A percentile compares a stretch with the other conserved stretches of the same genome.
Conservation (phyloP, 768 basidiomycete species). For the Mrakia blollopis region DNA sequence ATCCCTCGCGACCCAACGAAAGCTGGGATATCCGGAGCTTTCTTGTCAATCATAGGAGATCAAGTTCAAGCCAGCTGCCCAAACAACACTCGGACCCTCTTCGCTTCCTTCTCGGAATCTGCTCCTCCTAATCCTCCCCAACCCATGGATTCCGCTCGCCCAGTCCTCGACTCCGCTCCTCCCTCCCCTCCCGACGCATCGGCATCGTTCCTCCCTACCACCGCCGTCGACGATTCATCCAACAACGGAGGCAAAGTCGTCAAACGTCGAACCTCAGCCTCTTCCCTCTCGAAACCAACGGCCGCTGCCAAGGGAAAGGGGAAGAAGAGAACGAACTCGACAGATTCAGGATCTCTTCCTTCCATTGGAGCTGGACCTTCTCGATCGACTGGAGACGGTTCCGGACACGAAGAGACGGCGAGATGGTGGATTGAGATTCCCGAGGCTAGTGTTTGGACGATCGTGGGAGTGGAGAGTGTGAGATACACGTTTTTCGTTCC, state of each 20-base stretch:
- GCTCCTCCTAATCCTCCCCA: background rate
- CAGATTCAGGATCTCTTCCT: background rate
- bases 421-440: slow-evolving; percentile 24
- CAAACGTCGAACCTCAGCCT: slow-evolving; percentile 16
- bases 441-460: slow-evolving; percentile 24
- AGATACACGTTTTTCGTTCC: slow-evolving; percentile 18
- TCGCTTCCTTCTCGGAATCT: slow-evolving; percentile 1
- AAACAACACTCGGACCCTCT: slow-evolving; percentile 5
- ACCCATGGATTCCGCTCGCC: too few species aligned
- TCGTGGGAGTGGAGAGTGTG: slow-evolving; percentile 28
- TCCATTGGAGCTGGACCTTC: slow-evolving; percentile 11
- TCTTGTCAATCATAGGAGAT: slow-evolving; percentile 24
- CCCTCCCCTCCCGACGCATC: background rate
- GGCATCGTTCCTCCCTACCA: background rate
- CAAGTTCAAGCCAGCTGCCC: slow-evolving; percentile 16
- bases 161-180: background rate
- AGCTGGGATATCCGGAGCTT: slow-evolving; percentile 23
- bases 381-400: background rate
- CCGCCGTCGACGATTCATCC: background rate
- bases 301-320: slow-evolving; percentile 11
- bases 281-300: background rate
- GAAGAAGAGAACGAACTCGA: slow-evolving; percentile 13
- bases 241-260: slow-evolving; percentile 24
- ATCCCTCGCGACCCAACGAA: slow-evolving; percentile 1
- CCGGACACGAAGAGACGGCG: background rate